Evolutionary conservation across 208 protist genomes (phyloP), one percentile per base, ranked within the genome.

Genomic region (Dictyostelium gargantuum): DNA sequence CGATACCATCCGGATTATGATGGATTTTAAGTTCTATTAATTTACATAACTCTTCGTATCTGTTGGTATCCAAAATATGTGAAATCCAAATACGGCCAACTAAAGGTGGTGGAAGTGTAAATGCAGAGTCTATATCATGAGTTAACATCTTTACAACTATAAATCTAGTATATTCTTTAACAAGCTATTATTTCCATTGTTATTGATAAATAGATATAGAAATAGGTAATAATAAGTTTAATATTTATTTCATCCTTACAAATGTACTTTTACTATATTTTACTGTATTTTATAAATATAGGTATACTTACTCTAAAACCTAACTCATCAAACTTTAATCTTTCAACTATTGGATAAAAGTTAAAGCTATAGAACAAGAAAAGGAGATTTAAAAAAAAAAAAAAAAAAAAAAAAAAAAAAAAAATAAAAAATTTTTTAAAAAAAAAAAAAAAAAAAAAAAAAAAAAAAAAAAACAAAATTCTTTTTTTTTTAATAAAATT

Each of bases 91-190:
- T 44, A 26, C 32, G 6, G 17, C 38, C 38, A 23, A 74, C 46
- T 29, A 74, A 29, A 17, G 68, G 32, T 46, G 68, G 38, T 46
- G 68, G 68, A 15, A 26, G 17, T 29, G 38, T 46, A 29, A 29
- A 46, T 17, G 17, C 32, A 17, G 35, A 40, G 4, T 74, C 68
- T 29, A 15, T 29, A 42, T 44, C 68, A 15, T 74, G 15, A 29
- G 21, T 44, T 40, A 70, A 70, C 11, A 74, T 46, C n/a, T 74
- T 74, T 19, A 74, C 15, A n/a, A 44, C 32, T 46, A 74, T 74
- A 74, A 74, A 74, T 44, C 68, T 42, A 6, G 21, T 74, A n/a
- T 74, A 74, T 74, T 74, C 68, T 74, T 35, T 74, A 29, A 74
- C 68, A 35, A 70, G 63, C 63, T 70, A 38, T 63, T 32, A 32